Evolutionary conservation across 352 stramenopile genomes (phyloP).

Genomic region (Pythium coloratum): DNA sequence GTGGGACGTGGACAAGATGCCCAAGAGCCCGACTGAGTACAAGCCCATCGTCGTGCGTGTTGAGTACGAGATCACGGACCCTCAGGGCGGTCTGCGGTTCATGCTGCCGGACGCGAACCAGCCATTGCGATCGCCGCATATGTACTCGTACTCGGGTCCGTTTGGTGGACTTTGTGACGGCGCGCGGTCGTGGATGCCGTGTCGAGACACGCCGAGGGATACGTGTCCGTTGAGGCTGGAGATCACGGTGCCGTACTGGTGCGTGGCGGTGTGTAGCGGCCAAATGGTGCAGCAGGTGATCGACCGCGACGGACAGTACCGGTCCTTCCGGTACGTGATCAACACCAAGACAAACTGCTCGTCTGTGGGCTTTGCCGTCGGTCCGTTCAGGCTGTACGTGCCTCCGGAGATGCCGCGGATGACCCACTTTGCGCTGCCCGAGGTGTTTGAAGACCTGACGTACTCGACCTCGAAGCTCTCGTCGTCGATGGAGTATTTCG

Average conservation of each 20-base stretch:
- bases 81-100: constrained; percentile 65
- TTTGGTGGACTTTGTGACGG: constrained; percentile 83
- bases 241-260: constrained; percentile 79
- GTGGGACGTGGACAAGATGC: constrained; percentile 73
- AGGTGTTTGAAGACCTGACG: constrained; percentile 74
- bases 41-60: constrained; percentile 69
- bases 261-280: constrained; percentile 77
- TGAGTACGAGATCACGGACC: constrained; percentile 80
- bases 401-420: constrained; percentile 77
- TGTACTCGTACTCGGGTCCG: constrained; percentile 86
- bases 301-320: constrained; percentile 55
- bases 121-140: constrained; percentile 72
- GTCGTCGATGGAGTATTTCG: constrained; percentile 79
- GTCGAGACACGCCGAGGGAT: constrained; percentile 69
- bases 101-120: constrained; percentile 70
- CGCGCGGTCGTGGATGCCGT: constrained; percentile 85
- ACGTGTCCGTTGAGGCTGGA: constrained; percentile 75
- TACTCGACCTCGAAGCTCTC: constrained; percentile 73
- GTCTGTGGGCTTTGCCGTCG: constrained; percentile 78
- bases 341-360: constrained; percentile 84
- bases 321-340: constrained; percentile 76
- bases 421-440: constrained; percentile 82
- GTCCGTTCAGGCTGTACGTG: constrained; percentile 74
- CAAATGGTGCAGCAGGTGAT: constrained; percentile 85
- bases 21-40: constrained; percentile 66